Conservation (phyloP, 2,329 filamentous ascomycete species). For the Fusarium robinianum region DNA sequence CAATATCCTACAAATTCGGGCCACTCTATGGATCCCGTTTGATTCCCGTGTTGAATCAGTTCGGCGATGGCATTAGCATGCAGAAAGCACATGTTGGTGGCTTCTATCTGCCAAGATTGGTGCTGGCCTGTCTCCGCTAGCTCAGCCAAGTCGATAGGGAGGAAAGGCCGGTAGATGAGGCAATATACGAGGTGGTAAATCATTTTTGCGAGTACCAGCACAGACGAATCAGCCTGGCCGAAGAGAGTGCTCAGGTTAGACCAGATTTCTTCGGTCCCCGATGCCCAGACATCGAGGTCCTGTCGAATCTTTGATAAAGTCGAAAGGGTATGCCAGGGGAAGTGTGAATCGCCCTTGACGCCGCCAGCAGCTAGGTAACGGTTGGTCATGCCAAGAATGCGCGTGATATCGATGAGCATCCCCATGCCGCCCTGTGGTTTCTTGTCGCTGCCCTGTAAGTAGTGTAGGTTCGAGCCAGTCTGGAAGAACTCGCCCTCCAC, state of each 20-base stretch:
- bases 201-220: constrained; percentile 80
- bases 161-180: constrained; percentile 82
- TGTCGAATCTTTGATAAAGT: constrained; percentile 85
- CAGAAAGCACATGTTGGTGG: constrained; percentile 82
- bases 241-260: constrained; percentile 76
- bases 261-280: constrained; percentile 79
- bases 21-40: constrained; percentile 78
- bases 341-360: constrained; percentile 87
- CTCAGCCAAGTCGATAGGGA: constrained; percentile 82
- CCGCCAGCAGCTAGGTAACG: constrained; percentile 83
- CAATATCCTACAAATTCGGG: constrained; percentile 86
- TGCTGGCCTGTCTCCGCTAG: constrained; percentile 80
- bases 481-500: constrained; percentile 83
- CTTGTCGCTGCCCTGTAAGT: constrained; percentile 69
- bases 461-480: constrained; percentile 75
- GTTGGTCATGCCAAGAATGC: constrained; percentile 82
- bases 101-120: constrained; percentile 91
- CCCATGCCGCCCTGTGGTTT: constrained; percentile 75
- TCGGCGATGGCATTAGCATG: constrained; percentile 89
- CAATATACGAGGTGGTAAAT: constrained; percentile 88
- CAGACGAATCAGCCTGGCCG: constrained; percentile 76
- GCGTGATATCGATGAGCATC: constrained; percentile 82
- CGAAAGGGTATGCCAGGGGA: constrained; percentile 86
- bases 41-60: constrained; percentile 76
- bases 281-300: constrained; percentile 83